Conservation (phyloP, 306 rosid species). For the Gastrolobium bilobum region DNA sequence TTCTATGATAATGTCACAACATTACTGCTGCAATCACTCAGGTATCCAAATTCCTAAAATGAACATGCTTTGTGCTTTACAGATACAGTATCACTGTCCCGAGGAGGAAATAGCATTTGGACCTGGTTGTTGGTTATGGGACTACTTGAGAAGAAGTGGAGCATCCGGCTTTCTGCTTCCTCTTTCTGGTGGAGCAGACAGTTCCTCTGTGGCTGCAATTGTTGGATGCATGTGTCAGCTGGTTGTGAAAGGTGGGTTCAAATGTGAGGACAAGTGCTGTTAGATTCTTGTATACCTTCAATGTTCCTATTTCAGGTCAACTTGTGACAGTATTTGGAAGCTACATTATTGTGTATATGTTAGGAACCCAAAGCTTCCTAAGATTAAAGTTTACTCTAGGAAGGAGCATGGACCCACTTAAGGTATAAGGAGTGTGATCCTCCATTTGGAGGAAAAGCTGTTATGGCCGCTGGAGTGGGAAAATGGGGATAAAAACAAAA, state of each 20-base stretch:
- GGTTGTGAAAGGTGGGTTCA: conserved; percentile 81
- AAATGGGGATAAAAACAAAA: no score
- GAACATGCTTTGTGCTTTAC: conserved; percentile 46
- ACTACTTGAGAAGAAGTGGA: conserved; percentile 95
- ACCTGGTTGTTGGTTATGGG: conserved; percentile 99
- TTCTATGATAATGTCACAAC: conserved; percentile 6
- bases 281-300: conserved; percentile 42
- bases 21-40: conserved; percentile 18
- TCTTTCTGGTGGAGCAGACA: conserved; percentile 99
- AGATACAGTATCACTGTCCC: conserved; percentile 90
- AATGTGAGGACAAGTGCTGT: neutral
- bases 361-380: no score
- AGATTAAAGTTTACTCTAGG: no score
- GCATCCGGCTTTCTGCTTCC: conserved; percentile 99
- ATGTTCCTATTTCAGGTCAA: conserved; percentile 38
- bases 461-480: no score
- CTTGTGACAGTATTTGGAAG: conserved; percentile 19
- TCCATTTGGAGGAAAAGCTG: no score
- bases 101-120: conserved; percentile 99
- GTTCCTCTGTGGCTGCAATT: conserved; percentile 96
- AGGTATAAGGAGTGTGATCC: no score
- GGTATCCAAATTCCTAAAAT: conserved; percentile 42
- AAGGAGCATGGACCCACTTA: no score
- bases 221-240: conserved; percentile 99
- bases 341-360: conserved; percentile 1